Evolutionary conservation across 2,329 filamentous ascomycete genomes (phyloP).

Genomic region (Phialemoniopsis sp.): DNA sequence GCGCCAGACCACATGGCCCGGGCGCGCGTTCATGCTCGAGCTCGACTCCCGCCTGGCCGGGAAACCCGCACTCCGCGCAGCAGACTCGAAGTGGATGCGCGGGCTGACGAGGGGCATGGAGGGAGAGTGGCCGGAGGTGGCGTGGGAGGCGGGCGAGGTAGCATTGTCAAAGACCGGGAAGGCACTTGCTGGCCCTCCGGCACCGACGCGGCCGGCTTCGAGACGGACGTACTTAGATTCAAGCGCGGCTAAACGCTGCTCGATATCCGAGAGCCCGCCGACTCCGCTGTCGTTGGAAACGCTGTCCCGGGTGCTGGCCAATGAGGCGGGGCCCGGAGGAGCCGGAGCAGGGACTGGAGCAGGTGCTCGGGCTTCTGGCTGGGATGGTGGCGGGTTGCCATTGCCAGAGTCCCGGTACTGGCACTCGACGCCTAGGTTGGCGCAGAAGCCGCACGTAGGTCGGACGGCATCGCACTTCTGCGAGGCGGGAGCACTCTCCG

Average conservation of each 20-base stretch:
- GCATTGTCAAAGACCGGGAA: not conserved
- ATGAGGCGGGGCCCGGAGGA: not conserved
- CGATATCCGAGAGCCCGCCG: too few species aligned
- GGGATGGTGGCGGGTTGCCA: not conserved
- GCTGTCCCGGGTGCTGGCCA: not conserved
- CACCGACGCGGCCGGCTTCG: too few species aligned
- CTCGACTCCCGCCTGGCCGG: not conserved
- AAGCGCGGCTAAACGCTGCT: too few species aligned
- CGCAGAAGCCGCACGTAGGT: conserved; percentile 8
- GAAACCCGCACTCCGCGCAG: not conserved
- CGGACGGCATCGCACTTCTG: conserved; percentile 10
- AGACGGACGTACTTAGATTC: too few species aligned
- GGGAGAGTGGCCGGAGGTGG: not conserved
- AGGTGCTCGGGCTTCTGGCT: too few species aligned
- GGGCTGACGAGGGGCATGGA: not conserved
- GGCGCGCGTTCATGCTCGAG: not conserved
- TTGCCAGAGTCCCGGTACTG: conserved; percentile 8
- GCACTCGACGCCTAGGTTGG: conserved; percentile 8
- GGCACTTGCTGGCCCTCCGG: too few species aligned
- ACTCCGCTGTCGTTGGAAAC: too few species aligned
- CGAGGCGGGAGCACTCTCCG: not conserved
- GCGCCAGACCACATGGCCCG: not conserved
- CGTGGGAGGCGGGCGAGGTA: not conserved
- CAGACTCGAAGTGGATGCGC: not conserved
- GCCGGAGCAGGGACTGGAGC: not conserved